Base-by-base conservation (phyloP, 163 green algal genomes). In the Chloromonas sp. region DNA sequence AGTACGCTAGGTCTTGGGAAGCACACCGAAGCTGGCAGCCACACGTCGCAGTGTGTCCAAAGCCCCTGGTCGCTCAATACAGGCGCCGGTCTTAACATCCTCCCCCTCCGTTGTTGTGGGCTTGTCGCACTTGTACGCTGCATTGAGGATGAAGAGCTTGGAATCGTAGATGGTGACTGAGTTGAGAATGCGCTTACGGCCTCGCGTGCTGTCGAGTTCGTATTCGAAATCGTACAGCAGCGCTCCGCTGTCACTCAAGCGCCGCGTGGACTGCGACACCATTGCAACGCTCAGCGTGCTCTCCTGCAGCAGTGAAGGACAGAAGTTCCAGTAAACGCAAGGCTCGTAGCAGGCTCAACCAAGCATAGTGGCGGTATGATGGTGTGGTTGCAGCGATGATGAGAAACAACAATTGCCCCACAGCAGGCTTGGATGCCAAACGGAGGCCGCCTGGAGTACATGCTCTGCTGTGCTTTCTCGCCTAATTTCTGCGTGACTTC, bases 151-250 rank as follows among this genome's bases (percentile, higher is more conserved):
- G 87, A 93, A 96, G 61, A 96, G 88, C 82, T 82, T 81, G 0
- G 85, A 88, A 3, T 85, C 81, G 14, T 84, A 92, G 81, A 94
- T 92, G 58, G 90, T 92, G 14, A 96, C 93, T 2, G 90, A 93
- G 78, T 93, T 94, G 70, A 97, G 78, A 36, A 97, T 93, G 57
- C 92, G 89, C 87, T 98, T 98, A 1, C 85, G 83, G 0, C 94
- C 94, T 0, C 94, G 89, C 0, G 94, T 97, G 81, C 86, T 94
- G 86, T 95, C 87, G 60, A 98, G 86, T 3, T 94, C 89, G 81
- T 98, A 98, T 87, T 95, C 93, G 61, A 94, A 96, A 57, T 93
- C 87, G 82, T 95, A 95, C 60, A 90, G 60, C 0, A 78, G 76
- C 2, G 86, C 85, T 5, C 81, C 84, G 58, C 60, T 83, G 13